A percentile compares a stretch with the other conserved stretches of the same genome.
Conservation (phyloP, 352 stramenopile genomes). For the Phytopythium sindhum region DNA sequence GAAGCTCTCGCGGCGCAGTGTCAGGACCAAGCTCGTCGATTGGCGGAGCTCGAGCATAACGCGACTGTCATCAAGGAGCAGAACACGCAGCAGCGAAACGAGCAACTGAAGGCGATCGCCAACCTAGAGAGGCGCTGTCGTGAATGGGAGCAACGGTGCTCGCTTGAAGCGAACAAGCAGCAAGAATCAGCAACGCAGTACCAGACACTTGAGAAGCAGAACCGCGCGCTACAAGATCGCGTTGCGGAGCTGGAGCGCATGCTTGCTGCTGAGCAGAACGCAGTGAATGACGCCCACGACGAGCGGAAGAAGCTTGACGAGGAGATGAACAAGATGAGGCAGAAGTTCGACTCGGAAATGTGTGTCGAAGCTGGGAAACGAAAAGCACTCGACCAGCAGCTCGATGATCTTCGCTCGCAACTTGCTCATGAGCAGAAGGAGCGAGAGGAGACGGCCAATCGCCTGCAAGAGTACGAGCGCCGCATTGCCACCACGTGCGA, state of each 20-base stretch:
- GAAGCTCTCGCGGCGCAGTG: slow-evolving; percentile 22
- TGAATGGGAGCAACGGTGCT: neutral
- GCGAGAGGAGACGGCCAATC: slow-evolving; percentile 59
- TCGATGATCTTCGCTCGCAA: slow-evolving; percentile 27
- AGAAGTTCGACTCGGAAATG: slow-evolving; percentile 19
- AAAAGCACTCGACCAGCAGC: slow-evolving; percentile 23
- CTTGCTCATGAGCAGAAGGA: slow-evolving; percentile 47
- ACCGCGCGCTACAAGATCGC: slow-evolving; percentile 20
- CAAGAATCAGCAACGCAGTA: neutral
- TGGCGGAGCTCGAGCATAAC: slow-evolving; percentile 30
- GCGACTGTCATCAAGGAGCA: slow-evolving; percentile 28
- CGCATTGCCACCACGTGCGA: slow-evolving; percentile 64
- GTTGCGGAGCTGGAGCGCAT: slow-evolving; percentile 28
- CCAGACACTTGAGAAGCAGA: slow-evolving; percentile 21
- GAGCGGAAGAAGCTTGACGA: slow-evolving; percentile 13
- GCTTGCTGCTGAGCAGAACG: slow-evolving; percentile 7
- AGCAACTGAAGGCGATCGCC: neutral
- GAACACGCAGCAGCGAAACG: slow-evolving; percentile 4
- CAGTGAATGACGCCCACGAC: slow-evolving; percentile 6
- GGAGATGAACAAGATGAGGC: slow-evolving; percentile 10
- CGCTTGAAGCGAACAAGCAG: neutral
- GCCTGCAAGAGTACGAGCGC: slow-evolving; percentile 70
- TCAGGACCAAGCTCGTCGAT: slow-evolving; percentile 23
- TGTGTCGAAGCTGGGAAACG: slow-evolving; percentile 7
- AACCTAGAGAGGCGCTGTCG: neutral